phyloP scores from a whole-genome alignment of 2,329 filamentous ascomycete genomes.

The Knoxdaviesia capensis region DNA sequence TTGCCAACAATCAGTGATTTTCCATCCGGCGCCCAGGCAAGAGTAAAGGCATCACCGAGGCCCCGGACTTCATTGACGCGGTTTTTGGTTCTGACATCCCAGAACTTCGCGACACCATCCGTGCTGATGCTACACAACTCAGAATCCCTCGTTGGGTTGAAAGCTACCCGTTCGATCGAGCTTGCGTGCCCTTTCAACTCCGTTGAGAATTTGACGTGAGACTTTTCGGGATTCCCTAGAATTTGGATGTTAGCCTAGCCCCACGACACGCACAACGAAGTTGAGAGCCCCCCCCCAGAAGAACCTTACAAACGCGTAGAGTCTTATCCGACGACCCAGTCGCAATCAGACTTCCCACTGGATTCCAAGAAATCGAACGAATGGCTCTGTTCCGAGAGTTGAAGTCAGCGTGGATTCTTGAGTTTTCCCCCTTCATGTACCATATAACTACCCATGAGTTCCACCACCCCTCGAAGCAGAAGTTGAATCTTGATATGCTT shows the following conservation, averaged over 20 bases:
- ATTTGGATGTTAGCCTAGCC: neutral
- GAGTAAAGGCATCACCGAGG: conserved; percentile 45
- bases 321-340: conserved; percentile 55
- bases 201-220: conserved; percentile 53
- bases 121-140: conserved; percentile 56
- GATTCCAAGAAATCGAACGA: conserved; percentile 75
- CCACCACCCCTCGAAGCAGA: conserved; percentile 29
- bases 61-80: conserved; percentile 50
- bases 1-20: conserved; percentile 50
- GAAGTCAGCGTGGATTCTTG: conserved; percentile 4
- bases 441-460: conserved; percentile 4
- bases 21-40: conserved; percentile 58
- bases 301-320: conserved; percentile 46
- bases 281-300: neutral
- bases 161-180: conserved; percentile 54
- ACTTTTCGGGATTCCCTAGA: conserved; percentile 54
- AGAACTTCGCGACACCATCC: conserved; percentile 58
- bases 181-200: conserved; percentile 50
- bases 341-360: conserved; percentile 63
- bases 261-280: neutral
- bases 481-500: conserved; percentile 46
- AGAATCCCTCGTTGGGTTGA: conserved; percentile 58
- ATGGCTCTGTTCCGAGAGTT: conserved; percentile 25
- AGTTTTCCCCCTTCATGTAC: too few relatives aligned
- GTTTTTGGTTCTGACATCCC: conserved; percentile 57